phyloP scores from a whole-genome alignment of 2,329 filamentous ascomycete species.

The Polytolypa hystricis region DNA sequence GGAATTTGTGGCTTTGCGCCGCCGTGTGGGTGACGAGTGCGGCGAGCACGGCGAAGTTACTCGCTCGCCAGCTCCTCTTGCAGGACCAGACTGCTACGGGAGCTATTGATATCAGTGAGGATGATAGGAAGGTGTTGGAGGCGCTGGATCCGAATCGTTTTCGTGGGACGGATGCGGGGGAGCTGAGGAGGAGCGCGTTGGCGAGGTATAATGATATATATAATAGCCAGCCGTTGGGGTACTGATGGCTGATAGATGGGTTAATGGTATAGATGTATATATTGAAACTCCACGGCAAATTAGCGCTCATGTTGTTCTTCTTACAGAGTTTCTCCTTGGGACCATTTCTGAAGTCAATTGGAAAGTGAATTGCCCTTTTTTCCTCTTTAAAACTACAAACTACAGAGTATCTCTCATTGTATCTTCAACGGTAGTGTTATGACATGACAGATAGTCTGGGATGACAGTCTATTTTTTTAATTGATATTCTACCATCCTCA shows the following conservation, averaged over 20 bases:
- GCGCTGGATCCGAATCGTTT: slow-evolving; percentile 19
- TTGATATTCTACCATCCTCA: too few relatives aligned
- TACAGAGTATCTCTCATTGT: too few relatives aligned
- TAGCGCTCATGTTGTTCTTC: too few relatives aligned
- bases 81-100: background rate
- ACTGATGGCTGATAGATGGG: background rate
- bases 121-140: slow-evolving; percentile 12
- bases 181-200: slow-evolving; percentile 16
- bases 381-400: too few relatives aligned
- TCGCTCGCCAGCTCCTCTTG: slow-evolving; percentile 9
- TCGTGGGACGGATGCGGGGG: slow-evolving; percentile 11
- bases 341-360: too few relatives aligned
- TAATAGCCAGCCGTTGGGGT: slow-evolving; percentile 9
- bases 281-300: too few relatives aligned
- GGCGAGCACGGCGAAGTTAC: slow-evolving; percentile 21
- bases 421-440: too few relatives aligned
- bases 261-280: too few relatives aligned
- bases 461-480: too few relatives aligned
- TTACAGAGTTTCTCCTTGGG: too few relatives aligned
- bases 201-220: slow-evolving; percentile 24
- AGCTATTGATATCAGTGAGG: slow-evolving; percentile 6
- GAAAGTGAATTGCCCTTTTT: too few relatives aligned
- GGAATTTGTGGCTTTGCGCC: slow-evolving; percentile 22
- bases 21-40: slow-evolving; percentile 28
- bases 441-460: too few relatives aligned